Evolutionary conservation across 345 rosid species (phyloP), one percentile per base, ranked within the genome.

Genomic region (Camelina sativa): DNA sequence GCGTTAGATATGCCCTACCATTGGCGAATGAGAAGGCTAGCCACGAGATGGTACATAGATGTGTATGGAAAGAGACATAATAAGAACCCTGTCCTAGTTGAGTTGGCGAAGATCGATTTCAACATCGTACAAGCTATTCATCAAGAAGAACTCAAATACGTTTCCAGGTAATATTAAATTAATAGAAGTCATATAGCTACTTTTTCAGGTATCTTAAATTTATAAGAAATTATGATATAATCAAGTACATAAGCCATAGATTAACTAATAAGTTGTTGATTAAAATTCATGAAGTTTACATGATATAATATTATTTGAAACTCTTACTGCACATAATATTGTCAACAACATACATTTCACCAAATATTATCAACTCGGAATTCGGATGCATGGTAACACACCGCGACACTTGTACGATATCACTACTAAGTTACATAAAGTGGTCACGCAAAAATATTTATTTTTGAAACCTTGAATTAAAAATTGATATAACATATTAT

Each of bases 41-140:
- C 52, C 19, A 66, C 79, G 6, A 58, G 79, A 61, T 40, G 40
- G 20, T 77, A 74, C 72, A 80, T 82, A 30, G 66, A 76, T 44
- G 11, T 64, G 47, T 80, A 75, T 65, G 72, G 51, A 52, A 67
- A 62, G 67, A 59, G 55, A 7, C 61, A 35, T 12, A 2, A 62
- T 23, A 78, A 44, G 65, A 78, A 72, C 59, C 56, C 22, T 30
- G 6, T 22, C 23, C 11, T 82, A 5, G 3, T 69, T 25, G 67
- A 81, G 35, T 51, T 80, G 0, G 77, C 79, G 6, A 80, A 74
- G 70, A 30, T 55, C 4, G 82, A 82, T 60, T 84, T 84, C 23
- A 80, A 80, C 25, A 34, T 54, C 40, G 47, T 79, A 32, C 86
- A 85, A 64, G 44, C 35, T 11, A 11, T 71, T 66, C 68, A 83